These are phyloP conservation scores for Solanum virginianum DNA, from an alignment of 257 asterid genomes.

Conservation along the genomic window DNA sequence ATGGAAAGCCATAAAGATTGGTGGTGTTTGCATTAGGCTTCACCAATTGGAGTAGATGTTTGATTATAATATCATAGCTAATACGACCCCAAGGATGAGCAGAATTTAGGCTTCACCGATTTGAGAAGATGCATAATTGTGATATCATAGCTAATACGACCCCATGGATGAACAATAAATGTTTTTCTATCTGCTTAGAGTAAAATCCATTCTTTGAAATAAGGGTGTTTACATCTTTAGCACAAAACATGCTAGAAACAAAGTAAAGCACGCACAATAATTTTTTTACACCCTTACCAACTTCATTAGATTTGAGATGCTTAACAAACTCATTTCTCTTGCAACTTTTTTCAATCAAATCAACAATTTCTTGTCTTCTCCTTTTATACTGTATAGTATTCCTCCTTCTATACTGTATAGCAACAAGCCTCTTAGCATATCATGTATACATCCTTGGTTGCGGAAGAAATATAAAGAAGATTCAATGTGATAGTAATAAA, in stretches of 20 bases:
- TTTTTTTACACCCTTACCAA: background rate
- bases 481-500: no score
- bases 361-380: background rate
- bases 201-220: background rate
- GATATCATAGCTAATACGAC: background rate
- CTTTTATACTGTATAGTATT: no score
- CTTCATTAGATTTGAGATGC: background rate
- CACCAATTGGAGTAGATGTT: background rate
- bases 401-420: no score
- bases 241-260: background rate
- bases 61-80: background rate
- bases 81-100: background rate
- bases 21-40: background rate
- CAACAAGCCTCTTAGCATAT: no score
- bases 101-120: background rate
- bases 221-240: background rate
- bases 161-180: background rate
- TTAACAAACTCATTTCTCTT: background rate
- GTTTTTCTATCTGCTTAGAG: background rate
- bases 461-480: no score
- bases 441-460: no score
- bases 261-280: background rate
- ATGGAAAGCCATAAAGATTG: background rate
- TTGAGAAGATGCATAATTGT: background rate
- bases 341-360: background rate